phyloP scores from a whole-genome alignment of 2,329 filamentous ascomycete genomes.

The Colletotrichum euphorbiae region DNA sequence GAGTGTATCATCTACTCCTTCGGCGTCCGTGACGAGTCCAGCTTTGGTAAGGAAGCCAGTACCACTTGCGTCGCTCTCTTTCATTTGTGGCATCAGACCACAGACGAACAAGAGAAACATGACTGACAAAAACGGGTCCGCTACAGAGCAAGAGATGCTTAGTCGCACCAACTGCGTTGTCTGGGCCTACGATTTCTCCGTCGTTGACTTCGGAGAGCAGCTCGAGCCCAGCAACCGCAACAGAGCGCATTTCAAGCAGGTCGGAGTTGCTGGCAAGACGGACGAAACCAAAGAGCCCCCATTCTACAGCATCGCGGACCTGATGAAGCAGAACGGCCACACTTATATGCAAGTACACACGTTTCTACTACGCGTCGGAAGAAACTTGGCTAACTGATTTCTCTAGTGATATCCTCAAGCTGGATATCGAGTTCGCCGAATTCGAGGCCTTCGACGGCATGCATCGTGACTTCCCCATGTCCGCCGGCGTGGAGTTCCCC shows the following conservation, averaged over 20 bases:
- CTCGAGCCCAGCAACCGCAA: slow-evolving; percentile 43
- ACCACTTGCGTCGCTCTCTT: too few relatives aligned
- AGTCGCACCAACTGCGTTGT: slow-evolving; percentile 52
- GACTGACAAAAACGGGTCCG: not conserved
- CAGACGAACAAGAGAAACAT: too few relatives aligned
- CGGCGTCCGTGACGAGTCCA: slow-evolving; percentile 52
- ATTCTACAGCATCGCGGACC: slow-evolving; percentile 50
- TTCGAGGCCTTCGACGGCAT: slow-evolving; percentile 46
- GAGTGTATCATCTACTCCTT: slow-evolving; percentile 54
- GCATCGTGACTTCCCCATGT: slow-evolving; percentile 41
- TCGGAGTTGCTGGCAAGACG: slow-evolving; percentile 47
- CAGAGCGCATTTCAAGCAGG: slow-evolving; percentile 49
- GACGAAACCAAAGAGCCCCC: slow-evolving; percentile 45
- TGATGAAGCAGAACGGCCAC: slow-evolving; percentile 53
- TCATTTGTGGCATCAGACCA: too few relatives aligned
- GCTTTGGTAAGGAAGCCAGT: slow-evolving; percentile 45
- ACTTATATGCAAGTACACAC: slow-evolving; percentile 46
- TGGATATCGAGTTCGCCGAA: slow-evolving; percentile 54
- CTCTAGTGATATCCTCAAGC: slow-evolving; percentile 52
- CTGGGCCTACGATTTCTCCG: slow-evolving; percentile 55
- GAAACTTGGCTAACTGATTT: too few relatives aligned
- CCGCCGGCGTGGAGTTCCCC: slow-evolving; percentile 34
- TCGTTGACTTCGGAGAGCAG: slow-evolving; percentile 48
- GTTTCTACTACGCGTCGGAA: too few relatives aligned
- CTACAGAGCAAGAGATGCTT: slow-evolving; percentile 50